phyloP scores from a whole-genome alignment of 2,329 filamentous ascomycete species.

The Pezicula carpinea region DNA sequence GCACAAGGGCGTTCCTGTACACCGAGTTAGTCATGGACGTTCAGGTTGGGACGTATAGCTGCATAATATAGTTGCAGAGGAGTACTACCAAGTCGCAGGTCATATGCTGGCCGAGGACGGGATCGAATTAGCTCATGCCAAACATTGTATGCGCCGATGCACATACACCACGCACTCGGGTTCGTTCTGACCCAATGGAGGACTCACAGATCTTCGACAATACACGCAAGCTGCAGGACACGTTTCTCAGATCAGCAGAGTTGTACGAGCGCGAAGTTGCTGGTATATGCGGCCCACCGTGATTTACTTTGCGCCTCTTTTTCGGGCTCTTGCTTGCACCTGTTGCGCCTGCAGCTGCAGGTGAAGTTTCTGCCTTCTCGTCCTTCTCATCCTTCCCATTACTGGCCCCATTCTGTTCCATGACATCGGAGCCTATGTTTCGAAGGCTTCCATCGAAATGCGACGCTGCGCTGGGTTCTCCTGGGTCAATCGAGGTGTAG shows the following conservation, averaged over 20 bases:
- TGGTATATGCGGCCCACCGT: constrained; percentile 56
- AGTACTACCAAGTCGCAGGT: constrained; percentile 79
- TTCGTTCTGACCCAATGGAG: constrained; percentile 28
- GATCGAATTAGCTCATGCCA: constrained; percentile 30
- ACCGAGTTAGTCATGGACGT: constrained; percentile 27
- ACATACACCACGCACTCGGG: constrained; percentile 22
- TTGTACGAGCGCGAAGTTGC: constrained; percentile 22
- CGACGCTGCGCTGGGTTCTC: constrained; percentile 19
- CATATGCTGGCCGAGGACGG: constrained; percentile 64
- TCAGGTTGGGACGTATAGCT: constrained; percentile 26
- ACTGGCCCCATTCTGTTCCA: constrained; percentile 30
- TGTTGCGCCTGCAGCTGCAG: constrained; percentile 20
- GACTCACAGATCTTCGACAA: constrained; percentile 84
- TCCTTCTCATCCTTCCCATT: constrained; percentile 28
- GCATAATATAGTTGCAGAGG: constrained; percentile 19
- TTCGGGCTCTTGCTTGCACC: constrained; percentile 56
- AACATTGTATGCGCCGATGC: constrained; percentile 27
- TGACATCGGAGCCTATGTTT: constrained; percentile 29
- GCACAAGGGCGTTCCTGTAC: constrained; percentile 88
- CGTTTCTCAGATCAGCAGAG: constrained; percentile 30
- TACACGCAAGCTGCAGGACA: constrained; percentile 74
- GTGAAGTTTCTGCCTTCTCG: constrained; percentile 27
- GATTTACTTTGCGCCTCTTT: constrained; percentile 85
- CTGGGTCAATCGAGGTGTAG: not conserved
- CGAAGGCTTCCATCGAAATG: constrained; percentile 29